These are phyloP conservation scores for Scleroderma bovista DNA, from an alignment of 768 basidiomycete genomes.

Conservation along the genomic window DNA sequence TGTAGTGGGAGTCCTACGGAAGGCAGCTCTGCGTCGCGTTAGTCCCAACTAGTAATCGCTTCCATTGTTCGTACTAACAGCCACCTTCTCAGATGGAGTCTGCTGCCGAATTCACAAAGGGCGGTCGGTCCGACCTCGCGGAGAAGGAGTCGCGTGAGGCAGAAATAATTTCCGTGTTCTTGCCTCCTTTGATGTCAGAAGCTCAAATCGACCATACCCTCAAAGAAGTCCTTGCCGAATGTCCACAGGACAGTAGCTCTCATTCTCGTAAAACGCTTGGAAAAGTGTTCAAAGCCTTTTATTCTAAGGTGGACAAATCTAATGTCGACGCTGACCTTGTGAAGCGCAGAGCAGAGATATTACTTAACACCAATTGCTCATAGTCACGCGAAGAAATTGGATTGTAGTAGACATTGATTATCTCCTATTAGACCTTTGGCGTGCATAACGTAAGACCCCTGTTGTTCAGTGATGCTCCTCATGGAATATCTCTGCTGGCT, in stretches of 20 bases:
- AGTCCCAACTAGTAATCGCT: constrained; percentile 20
- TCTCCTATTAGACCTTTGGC: not conserved
- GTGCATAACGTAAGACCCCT: not conserved
- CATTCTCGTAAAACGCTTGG: constrained; percentile 33
- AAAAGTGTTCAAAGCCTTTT: constrained; percentile 58
- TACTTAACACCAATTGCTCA: constrained; percentile 23
- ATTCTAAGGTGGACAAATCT: constrained; percentile 53
- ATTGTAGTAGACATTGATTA: not conserved
- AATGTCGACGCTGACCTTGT: constrained; percentile 53
- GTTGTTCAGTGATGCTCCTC: not conserved
- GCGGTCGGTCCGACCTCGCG: constrained; percentile 60
- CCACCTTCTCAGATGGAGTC: constrained; percentile 46
- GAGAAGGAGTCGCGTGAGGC: constrained; percentile 56
- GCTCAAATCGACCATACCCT: constrained; percentile 51
- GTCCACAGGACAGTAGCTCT: constrained; percentile 7
- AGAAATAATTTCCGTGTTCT: constrained; percentile 45
- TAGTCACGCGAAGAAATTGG: not conserved
- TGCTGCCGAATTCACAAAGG: constrained; percentile 48
- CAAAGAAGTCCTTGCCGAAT: constrained; percentile 31
- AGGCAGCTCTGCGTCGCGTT: constrained; percentile 55
- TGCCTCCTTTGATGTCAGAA: constrained; percentile 57
- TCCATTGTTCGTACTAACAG: constrained; percentile 4
- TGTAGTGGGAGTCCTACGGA: constrained; percentile 51
- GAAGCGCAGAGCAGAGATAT: constrained; percentile 41
- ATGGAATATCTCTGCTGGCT: not conserved